Base-by-base conservation (phyloP, 1,284 basidiomycete genomes). In the Pholiota adiposa region DNA sequence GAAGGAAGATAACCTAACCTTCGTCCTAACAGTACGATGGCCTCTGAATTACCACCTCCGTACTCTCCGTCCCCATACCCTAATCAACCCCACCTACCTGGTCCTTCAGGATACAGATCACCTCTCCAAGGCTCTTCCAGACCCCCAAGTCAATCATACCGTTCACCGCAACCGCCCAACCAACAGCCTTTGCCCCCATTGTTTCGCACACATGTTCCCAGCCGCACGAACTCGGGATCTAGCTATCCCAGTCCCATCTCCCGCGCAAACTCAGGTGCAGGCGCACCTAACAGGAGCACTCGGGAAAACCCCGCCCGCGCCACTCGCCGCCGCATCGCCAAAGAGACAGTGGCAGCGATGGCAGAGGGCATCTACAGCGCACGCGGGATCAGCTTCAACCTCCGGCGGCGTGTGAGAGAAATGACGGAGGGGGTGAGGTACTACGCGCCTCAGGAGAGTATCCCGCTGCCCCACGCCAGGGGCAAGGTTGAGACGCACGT, bases 291-390 rank as follows among this genome's bases (percentile, higher is more conserved):
- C n/a, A 40, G 38, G n/a, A 1, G 11, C n/a, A n/a, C 31, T 33
- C 41, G 41, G 8, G 41, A 23, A 5, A 31, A 44, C 29, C 19
- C 29, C 21, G 44, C 41, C 11, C 38, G 48, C 2, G 23, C 34
- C 18, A 38, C 34, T 48, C 46, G 48, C 49, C 27, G 44, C 23
- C 33, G 43, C 9, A 58, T 58, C 11, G 56, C 56, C 2, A 6
- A 12, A 6, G 56, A 51, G 23, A 58, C 56, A 16, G 19, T 58
- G 4, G 41, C 50, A 7, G 41, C 51, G 19, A 50, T 58, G 21
- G 4, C 16, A 7, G 21, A 7, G 21, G 56, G 50, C 8, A 25
- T 31, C n/a, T 58, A 58, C n/a, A 38, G 16, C 11, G 51, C 41
- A 7, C 40, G 33, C 9, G 51, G 50, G 9, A 23, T 36, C 18